Percentiles rank a stretch among this genome's conserved stretches.
Evolutionary conservation across 257 asterid species (phyloP).

Genomic region (Ehretia macrophylla): DNA sequence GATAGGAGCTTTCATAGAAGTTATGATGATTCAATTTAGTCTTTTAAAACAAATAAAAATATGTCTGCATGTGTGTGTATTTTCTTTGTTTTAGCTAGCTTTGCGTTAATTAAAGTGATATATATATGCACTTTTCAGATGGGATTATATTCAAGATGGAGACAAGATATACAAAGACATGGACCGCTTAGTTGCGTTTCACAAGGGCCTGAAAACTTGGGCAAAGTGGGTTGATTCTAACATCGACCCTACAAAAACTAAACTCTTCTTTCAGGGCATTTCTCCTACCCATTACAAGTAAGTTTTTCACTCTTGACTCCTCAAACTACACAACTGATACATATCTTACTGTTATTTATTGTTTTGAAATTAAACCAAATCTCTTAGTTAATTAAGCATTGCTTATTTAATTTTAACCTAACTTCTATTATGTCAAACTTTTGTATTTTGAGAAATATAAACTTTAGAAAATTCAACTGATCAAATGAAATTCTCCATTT

Average conservation of each 20-base stretch:
- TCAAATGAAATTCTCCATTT: no score
- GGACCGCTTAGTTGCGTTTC: conserved; percentile 66
- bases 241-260: conserved; percentile 41
- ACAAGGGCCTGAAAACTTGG: conserved; percentile 64
- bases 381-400: no score
- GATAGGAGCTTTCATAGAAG: no score
- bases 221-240: conserved; percentile 70
- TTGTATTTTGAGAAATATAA: no score
- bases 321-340: background rate
- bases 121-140: conserved; percentile 32
- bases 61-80: background rate
- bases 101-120: background rate
- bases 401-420: no score
- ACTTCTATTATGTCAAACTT: no score
- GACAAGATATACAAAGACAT: conserved; percentile 42
- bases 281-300: conserved; percentile 88
- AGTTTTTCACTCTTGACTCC: background rate
- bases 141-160: conserved; percentile 65
- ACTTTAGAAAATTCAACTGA: no score
- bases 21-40: background rate
- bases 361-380: background rate
- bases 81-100: background rate
- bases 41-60: no score
- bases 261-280: conserved; percentile 69
- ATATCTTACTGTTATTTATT: background rate